These are phyloP conservation scores for Neurospora terricola DNA, from an alignment of 495 filamentous ascomycete genomes.

Conservation along the genomic window DNA sequence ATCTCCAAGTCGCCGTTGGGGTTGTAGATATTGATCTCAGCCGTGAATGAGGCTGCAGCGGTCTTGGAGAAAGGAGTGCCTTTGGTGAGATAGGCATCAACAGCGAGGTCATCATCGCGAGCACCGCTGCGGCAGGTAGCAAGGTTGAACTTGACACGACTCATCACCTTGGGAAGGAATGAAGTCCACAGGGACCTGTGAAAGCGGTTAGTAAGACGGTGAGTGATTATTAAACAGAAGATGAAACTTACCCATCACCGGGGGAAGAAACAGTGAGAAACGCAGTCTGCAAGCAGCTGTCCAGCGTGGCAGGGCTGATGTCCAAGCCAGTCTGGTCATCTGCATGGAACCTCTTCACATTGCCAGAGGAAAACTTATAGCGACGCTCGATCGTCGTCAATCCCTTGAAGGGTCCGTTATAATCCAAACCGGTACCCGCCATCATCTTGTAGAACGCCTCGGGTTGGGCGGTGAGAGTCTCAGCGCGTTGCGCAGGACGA, in stretches of 20 bases:
- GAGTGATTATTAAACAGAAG: neutral
- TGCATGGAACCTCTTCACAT: conserved; percentile 22
- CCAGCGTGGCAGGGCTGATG: conserved; percentile 40
- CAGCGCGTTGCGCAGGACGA: conserved; percentile 13
- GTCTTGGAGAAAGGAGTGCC: conserved; percentile 12
- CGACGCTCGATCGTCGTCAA: conserved; percentile 30
- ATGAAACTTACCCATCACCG: conserved; percentile 21
- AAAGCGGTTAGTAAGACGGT: neutral
- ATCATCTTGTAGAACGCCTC: conserved; percentile 39
- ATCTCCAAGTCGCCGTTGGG: conserved; percentile 24
- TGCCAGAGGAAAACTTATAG: conserved; percentile 34
- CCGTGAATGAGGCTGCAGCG: conserved; percentile 22
- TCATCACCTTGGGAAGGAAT: conserved; percentile 30
- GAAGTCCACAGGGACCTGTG: conserved; percentile 29
- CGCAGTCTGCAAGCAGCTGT: conserved; percentile 36
- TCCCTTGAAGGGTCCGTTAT: conserved; percentile 33
- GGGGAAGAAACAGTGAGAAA: conserved; percentile 36
- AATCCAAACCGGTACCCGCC: conserved; percentile 28
- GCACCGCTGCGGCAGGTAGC: conserved; percentile 16
- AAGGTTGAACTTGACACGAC: conserved; percentile 29
- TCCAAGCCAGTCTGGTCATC: conserved; percentile 23
- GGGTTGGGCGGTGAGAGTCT: conserved; percentile 23
- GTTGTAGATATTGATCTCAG: conserved; percentile 31
- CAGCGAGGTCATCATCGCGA: conserved; percentile 14
- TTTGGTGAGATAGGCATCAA: conserved; percentile 27